Base-by-base conservation (phyloP, 371 early-diverging fungal species). In the Chytridium lagenaria region DNA sequence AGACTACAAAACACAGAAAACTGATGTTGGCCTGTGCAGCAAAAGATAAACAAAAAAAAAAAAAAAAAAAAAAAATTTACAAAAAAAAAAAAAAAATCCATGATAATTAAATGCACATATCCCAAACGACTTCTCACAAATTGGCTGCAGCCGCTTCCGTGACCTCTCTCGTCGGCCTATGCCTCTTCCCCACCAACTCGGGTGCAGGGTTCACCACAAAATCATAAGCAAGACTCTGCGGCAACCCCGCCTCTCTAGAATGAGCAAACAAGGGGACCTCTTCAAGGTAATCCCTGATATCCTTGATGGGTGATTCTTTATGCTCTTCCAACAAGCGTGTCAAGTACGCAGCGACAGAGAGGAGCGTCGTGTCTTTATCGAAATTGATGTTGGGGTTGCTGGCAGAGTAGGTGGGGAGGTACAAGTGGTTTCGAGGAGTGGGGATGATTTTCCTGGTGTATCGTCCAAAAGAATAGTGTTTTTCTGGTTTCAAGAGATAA, bases 391-490 rank as follows among this genome's bases (percentile, higher is more conserved):
- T 37, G 1, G 59, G 59, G 38, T 73, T 74, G 1, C 38, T 34
- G 30, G 79, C 77, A 31, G 76, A 68, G 73, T 71, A 82, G n/a
- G 82, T 73, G 0, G 79, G 82, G 36, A 82, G 66, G 36, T 69
- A 69, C 1, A 82, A 37, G n/a, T 51, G 72, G 50, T 82, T 82
- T 50, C 36, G 30, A 10, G 79, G 79, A 16, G 73, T 79, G 19
- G 39, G 39, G 72, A 57, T 10, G 82, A 79, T 70, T 82, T 82
- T 15, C 37, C 37, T 1, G 69, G 52, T 1, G 79, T 72, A 69
- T 82, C 82, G 59, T 82, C 82, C 10, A 82, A 3, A 19, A 82
- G 64, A 37, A 82, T 77, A 5, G 82, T 82, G 55, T 82, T 82
- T 34, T 68, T 38, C 82, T 77, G 67, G 30, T 37, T 15, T 31